Conservation (phyloP, 495 filamentous ascomycete genomes). For the Aspergillus carlsbadensis region DNA sequence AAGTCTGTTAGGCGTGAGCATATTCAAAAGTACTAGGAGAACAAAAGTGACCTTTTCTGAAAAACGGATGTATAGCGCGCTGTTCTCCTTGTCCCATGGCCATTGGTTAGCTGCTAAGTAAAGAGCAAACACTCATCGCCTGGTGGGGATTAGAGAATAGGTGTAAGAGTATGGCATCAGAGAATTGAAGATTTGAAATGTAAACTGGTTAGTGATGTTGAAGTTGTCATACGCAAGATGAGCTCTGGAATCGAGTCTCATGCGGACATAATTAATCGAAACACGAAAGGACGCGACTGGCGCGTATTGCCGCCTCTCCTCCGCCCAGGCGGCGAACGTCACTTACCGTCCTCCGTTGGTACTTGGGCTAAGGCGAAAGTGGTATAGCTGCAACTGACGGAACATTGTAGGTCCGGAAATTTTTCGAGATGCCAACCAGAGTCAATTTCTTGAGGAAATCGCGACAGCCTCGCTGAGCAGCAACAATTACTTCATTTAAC, state of each 20-base stretch:
- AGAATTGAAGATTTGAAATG: not conserved
- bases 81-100: constrained; percentile 44
- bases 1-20: constrained; percentile 28
- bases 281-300: constrained; percentile 17
- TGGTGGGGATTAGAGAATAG: not conserved
- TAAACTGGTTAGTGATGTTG: too few relatives aligned
- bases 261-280: not conserved
- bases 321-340: constrained; percentile 3
- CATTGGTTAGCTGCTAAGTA: constrained; percentile 30
- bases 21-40: not conserved
- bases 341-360: not conserved
- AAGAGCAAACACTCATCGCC: constrained; percentile 24
- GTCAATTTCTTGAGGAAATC: constrained; percentile 23
- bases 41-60: constrained; percentile 34
- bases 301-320: constrained; percentile 17
- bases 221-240: too few relatives aligned
- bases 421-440: constrained; percentile 41
- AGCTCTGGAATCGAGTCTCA: not conserved
- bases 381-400: constrained; percentile 18
- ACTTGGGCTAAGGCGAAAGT: not conserved
- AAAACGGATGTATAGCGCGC: constrained; percentile 44
- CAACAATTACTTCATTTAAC: constrained; percentile 20
- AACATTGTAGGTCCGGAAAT: constrained; percentile 40
- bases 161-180: not conserved
- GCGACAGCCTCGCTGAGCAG: constrained; percentile 11